Evolutionary conservation across 345 rosid species (phyloP), one percentile per base, ranked within the genome.

Genomic region (Citrus trifoliata): DNA sequence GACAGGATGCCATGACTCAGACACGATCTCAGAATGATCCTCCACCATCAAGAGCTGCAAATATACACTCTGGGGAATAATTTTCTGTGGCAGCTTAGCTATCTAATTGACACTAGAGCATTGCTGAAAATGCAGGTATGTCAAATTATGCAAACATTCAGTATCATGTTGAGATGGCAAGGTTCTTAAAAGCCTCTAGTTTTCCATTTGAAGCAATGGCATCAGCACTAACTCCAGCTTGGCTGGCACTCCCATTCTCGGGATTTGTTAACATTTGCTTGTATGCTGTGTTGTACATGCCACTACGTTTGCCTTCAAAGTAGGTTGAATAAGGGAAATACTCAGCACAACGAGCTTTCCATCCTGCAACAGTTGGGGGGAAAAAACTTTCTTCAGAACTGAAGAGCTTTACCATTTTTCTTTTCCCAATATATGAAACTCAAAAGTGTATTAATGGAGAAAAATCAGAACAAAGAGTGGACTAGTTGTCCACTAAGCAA

Each of bases 301-400:
- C 92, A 53, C 95, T 92, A 83, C 92, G 72, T 22, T 79, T 83
- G 75, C 99, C 99, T 86, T 88, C 98, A 71, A 96, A 94, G 83
- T 94, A 87, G 24, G 90, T 86, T 0, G 99, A 93, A 83, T 82
- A 86, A 0, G 92, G 93, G 84, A 92, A 96, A 85, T 86, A 83
- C 82, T 87, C 89, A 0, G 90, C 88, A 64, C 98, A 97, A 3
- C 84, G 77, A 76, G 69, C 82, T 85, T 94, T 94, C 99, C 99
- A 96, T 84, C 98, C 99, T 96, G 93, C 76, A 79, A 67, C 56
- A 69, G 37, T 38, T 7, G 37, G 22, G 55, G 27, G 27, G 2
- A 30, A 16, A 33, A 42, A 56, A 30, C 7, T 22, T 8, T 35
- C 1, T 61, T 24, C 10, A 51, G 60, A 12, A 62, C 48, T 25